Percentiles rank a stretch among this genome's conserved stretches.
phyloP scores from a whole-genome alignment of 2,329 filamentous ascomycete genomes.

The Lasiodiplodia gonubiensis region DNA sequence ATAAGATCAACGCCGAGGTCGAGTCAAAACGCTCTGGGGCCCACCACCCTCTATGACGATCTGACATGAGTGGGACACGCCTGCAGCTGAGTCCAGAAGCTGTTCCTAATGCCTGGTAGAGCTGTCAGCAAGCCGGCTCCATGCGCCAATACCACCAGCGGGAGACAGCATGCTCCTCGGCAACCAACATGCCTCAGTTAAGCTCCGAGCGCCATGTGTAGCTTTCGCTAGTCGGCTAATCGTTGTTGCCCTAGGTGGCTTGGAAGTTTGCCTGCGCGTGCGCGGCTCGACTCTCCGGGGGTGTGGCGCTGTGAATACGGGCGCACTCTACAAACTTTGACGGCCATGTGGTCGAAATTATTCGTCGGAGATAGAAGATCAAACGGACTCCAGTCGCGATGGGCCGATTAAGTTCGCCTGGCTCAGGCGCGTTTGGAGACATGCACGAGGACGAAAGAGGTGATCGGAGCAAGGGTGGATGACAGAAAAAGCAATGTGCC shows the following conservation, averaged over 20 bases:
- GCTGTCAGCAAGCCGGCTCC: background rate
- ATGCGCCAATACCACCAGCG: background rate
- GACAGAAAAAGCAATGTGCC: constrained; percentile 16
- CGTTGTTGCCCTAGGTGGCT: background rate
- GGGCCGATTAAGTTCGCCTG: constrained; percentile 11
- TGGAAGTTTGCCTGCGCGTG: no score
- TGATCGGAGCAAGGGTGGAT: constrained; percentile 17
- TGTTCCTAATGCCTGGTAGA: background rate
- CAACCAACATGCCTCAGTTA: background rate
- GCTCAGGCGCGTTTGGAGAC: background rate
- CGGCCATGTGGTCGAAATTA: background rate
- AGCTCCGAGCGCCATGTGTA: background rate
- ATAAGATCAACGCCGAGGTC: background rate
- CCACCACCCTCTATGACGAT: background rate
- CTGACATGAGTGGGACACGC: background rate
- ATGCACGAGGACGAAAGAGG: constrained; percentile 8
- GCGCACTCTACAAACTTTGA: background rate
- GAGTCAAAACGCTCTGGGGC: background rate
- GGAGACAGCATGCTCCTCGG: background rate
- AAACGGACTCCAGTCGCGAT: background rate
- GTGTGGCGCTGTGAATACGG: background rate
- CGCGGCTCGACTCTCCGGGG: no score
- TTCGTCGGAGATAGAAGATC: constrained; percentile 3
- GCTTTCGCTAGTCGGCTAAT: constrained; percentile 13
- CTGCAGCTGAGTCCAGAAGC: background rate